Evolutionary conservation across 2,329 filamentous ascomycete species (phyloP).

Genomic region (Penicillium sp.): DNA sequence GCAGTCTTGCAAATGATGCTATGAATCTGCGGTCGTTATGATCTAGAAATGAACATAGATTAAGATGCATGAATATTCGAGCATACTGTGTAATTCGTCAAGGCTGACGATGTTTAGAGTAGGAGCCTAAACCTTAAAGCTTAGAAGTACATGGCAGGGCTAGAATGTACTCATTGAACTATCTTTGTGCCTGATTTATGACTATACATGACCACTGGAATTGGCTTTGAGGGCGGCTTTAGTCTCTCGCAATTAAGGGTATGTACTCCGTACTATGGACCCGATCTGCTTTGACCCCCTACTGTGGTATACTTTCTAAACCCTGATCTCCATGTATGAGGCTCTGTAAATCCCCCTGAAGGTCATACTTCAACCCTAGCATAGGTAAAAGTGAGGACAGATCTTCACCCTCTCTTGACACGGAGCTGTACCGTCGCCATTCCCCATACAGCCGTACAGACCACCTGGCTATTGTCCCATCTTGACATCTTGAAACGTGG

Average conservation of each 20-base stretch:
- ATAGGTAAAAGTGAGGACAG: background rate
- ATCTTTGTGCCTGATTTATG: background rate
- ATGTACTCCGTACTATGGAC: background rate
- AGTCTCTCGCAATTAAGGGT: background rate
- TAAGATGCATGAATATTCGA: background rate
- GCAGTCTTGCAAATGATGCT: background rate
- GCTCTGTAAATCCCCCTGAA: constrained; percentile 27
- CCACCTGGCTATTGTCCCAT: constrained; percentile 15
- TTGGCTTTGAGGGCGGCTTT: background rate
- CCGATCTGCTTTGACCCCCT: constrained; percentile 8
- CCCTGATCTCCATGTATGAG: constrained; percentile 10
- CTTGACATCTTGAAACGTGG: constrained; percentile 14
- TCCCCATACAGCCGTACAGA: constrained; percentile 6
- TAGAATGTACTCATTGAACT: no score
- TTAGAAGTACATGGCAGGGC: background rate
- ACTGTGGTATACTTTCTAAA: constrained; percentile 6
- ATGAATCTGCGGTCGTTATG: constrained; percentile 3
- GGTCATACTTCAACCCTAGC: background rate
- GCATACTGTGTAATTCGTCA: background rate
- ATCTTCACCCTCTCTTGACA: background rate
- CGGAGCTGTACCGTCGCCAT: background rate
- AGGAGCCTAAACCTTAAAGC: background rate
- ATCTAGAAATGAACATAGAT: constrained; percentile 9
- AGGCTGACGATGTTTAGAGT: background rate
- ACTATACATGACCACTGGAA: background rate